phyloP scores from a whole-genome alignment of 2,329 filamentous ascomycete genomes.

The Rugonectria rugulosa region DNA sequence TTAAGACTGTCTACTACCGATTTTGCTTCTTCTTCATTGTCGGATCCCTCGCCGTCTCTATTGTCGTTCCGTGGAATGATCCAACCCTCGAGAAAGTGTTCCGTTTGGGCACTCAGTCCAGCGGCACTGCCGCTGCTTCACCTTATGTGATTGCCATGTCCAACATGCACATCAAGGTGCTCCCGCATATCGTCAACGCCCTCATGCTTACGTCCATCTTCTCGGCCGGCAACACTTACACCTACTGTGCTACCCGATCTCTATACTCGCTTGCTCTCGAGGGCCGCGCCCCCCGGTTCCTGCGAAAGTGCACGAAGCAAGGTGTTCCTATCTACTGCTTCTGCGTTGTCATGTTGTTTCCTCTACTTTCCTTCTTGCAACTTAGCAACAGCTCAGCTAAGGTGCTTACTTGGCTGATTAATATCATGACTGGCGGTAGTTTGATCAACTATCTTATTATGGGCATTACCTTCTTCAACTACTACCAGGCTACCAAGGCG shows the following conservation, averaged over 20 bases:
- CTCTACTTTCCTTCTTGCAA: constrained; percentile 61
- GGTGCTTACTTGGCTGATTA: constrained; percentile 62
- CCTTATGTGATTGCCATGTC: constrained; percentile 71
- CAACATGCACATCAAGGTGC: constrained; percentile 58
- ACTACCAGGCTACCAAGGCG: constrained; percentile 60
- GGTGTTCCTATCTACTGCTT: constrained; percentile 70
- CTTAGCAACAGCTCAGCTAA: constrained; percentile 56
- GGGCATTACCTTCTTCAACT: constrained; percentile 54
- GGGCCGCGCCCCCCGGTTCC: constrained; percentile 58
- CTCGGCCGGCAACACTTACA: constrained; percentile 59
- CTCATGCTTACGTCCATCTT: constrained; percentile 53
- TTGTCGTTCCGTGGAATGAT: constrained; percentile 72
- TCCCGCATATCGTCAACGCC: constrained; percentile 67
- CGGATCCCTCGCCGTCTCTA: constrained; percentile 71
- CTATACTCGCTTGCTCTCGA: constrained; percentile 60
- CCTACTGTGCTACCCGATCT: constrained; percentile 59
- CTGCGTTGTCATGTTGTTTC: constrained; percentile 59
- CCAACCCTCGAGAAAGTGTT: constrained; percentile 59
- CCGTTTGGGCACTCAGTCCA: constrained; percentile 44
- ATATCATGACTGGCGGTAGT: constrained; percentile 63
- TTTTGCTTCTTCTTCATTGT: constrained; percentile 76
- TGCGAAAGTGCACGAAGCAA: constrained; percentile 65
- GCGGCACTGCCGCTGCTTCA: constrained; percentile 61
- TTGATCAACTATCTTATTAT: constrained; percentile 70
- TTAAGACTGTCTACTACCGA: constrained; percentile 77